Evolutionary conservation across 2,329 filamentous ascomycete species (phyloP), one percentile per base, ranked within the genome.

Genomic region (Ophiostoma pallidulum): DNA sequence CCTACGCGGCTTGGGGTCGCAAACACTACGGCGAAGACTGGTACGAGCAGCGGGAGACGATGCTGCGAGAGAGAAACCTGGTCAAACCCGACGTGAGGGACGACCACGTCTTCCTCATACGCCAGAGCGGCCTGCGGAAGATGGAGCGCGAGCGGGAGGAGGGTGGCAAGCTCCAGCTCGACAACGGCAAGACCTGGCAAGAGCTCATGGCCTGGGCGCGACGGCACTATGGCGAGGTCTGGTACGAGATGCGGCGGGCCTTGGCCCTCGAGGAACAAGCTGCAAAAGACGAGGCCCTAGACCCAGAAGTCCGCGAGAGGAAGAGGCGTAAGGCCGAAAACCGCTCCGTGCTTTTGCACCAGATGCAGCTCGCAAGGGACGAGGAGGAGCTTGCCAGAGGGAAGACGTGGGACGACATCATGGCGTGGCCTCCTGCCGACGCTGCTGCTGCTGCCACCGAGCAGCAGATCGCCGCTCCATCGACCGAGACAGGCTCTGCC

Each of bases 11-110:
- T 10, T 51, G 50, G 50, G 50, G 50, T 35, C 46, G 50, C 20
- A 49, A 49, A 18, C 46, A 49, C 24, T 49, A 40, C 22, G 41
- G 50, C 50, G 37, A 51, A 14, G 42, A 51, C 8, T 51, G 46
- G 50, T 49, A 47, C 46, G 20, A 47, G 18, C 41, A 18, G 28
- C 50, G 50, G 38, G 28, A 36, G 31, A 46, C n/a, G 9, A 51
- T 51, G 47, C 42, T 51, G 14, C 22, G 29, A 38, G 50, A 51
- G 36, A 39, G 50, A 20, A 49, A 51, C 22, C 38, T 49, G 7
- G 7, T 24, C 12, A 9, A 24, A 19, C 7, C 8, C n/a, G 28
- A 49, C 18, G 16, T 20, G 22, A 8, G 13, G 4, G 13, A 13
- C 16, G 50, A 51, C 29, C 22, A 32, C 5, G 36, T 49, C 24